Evolutionary conservation across 2,329 filamentous ascomycete genomes (phyloP).

Genomic region (Ascochyta lentis): DNA sequence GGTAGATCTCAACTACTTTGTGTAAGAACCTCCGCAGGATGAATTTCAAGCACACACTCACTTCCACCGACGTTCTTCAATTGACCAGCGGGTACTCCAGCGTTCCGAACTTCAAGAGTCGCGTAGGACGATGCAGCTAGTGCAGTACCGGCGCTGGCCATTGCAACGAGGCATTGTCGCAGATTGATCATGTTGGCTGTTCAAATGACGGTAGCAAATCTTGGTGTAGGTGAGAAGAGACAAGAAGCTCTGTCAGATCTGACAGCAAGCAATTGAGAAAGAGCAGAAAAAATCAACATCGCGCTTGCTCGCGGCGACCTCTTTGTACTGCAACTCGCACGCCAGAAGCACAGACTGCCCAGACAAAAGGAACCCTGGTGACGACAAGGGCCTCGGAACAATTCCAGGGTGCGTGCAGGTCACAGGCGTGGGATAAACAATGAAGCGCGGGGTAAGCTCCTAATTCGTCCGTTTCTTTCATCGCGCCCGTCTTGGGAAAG

Average conservation of each 20-base stretch:
- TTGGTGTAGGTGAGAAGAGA: background rate
- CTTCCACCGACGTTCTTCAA: slow-evolving; percentile 35
- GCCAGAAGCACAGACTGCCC: slow-evolving; percentile 13
- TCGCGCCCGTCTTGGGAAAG: slow-evolving; percentile 1
- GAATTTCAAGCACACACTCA: slow-evolving; percentile 11
- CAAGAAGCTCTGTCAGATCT: background rate
- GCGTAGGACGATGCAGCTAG: slow-evolving; percentile 16
- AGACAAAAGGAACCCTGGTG: background rate
- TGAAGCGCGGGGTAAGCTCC: slow-evolving; percentile 6
- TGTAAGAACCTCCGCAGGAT: background rate
- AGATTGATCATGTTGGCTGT: slow-evolving; percentile 9
- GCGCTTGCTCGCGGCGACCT: background rate
- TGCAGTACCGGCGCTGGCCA: slow-evolving; percentile 3
- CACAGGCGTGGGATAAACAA: background rate
- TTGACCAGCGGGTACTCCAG: slow-evolving; percentile 24
- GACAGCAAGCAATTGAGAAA: background rate
- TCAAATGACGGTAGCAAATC: background rate
- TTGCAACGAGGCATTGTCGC: slow-evolving; percentile 1
- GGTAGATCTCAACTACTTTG: slow-evolving; percentile 28
- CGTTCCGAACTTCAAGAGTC: slow-evolving; percentile 20
- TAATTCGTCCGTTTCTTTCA: slow-evolving; percentile 7
- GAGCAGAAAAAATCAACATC: background rate
- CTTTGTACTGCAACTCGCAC: slow-evolving; percentile 4
- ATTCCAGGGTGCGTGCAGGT: background rate
- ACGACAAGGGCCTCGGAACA: slow-evolving; percentile 2